A percentile compares a stretch with the other conserved stretches of the same genome.
Conservation (phyloP, 139 green algal species). For the Chlamydomonas asymmetrica region DNA sequence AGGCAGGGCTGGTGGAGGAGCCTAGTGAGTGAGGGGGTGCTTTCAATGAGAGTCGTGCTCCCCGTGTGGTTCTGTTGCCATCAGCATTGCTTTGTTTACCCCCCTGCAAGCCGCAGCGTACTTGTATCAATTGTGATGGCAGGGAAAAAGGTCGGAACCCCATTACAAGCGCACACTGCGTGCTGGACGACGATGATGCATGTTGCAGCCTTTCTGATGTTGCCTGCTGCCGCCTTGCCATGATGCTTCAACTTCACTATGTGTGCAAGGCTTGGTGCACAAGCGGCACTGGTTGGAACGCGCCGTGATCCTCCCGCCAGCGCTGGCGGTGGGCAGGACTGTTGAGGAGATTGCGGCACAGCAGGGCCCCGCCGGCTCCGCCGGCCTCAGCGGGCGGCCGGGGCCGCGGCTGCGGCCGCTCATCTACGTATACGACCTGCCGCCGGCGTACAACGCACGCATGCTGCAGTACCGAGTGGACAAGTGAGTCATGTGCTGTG, state of each 20-base stretch:
- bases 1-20: constrained; percentile 10
- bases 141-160: too few species aligned
- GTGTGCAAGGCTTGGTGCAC: too few species aligned
- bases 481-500: too few species aligned
- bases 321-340: constrained; percentile 2
- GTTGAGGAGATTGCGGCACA: too few species aligned
- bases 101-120: too few species aligned
- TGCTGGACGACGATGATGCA: too few species aligned
- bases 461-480: constrained; percentile 65
- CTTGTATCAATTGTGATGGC: too few species aligned
- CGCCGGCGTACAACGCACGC: constrained; percentile 32
- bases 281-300: background rate
- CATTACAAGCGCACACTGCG: too few species aligned
- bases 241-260: too few species aligned
- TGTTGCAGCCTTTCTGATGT: too few species aligned
- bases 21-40: constrained; percentile 16
- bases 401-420: constrained; percentile 10
- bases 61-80: background rate
- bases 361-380: too few species aligned
- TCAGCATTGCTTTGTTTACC: constrained; percentile 2
- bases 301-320: background rate
- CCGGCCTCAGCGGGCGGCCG: background rate
- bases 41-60: background rate
- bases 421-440: constrained; percentile 44
- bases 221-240: too few species aligned